phyloP scores from a whole-genome alignment of 352 stramenopile species.

The Pythium periplocum region DNA sequence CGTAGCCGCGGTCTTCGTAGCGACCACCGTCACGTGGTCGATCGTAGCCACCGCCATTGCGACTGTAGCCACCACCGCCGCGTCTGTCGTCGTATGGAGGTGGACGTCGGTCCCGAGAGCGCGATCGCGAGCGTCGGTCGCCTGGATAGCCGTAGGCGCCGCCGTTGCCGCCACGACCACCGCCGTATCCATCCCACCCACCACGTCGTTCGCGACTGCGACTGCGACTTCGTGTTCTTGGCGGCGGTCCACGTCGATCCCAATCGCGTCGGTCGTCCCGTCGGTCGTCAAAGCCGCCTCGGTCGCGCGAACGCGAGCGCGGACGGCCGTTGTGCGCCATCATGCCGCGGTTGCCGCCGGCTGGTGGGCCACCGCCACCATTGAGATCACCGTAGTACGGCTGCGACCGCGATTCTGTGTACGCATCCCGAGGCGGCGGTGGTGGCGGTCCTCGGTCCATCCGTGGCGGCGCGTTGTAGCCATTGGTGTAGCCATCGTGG shows the following conservation, averaged over 20 bases:
- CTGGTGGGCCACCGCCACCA: background rate
- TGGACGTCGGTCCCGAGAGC: constrained; percentile 13
- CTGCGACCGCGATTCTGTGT: background rate
- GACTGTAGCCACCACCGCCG: constrained; percentile 4
- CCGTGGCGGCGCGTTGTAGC: background rate
- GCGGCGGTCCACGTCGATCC: constrained; percentile 1
- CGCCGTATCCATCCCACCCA: constrained; percentile 2
- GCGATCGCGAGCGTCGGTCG: constrained; percentile 15
- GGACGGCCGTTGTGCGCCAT: constrained; percentile 10
- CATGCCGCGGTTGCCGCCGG: no score
- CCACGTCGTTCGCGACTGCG: constrained; percentile 13
- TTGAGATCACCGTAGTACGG: constrained; percentile 7
- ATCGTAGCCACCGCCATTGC: constrained; percentile 11
- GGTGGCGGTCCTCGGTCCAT: constrained; percentile 3
- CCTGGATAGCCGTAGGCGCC: background rate
- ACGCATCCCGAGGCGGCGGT: constrained; percentile 3
- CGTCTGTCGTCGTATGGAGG: constrained; percentile 10
- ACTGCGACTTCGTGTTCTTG: constrained; percentile 9
- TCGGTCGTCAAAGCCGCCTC: constrained; percentile 9
- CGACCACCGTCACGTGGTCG: constrained; percentile 8
- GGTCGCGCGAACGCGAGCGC: constrained; percentile 26
- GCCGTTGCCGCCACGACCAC: constrained; percentile 7
- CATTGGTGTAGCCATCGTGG: constrained; percentile 2
- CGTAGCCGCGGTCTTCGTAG: constrained; percentile 2
- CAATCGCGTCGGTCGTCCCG: constrained; percentile 10